Evolutionary conservation across 805 yeast genomes (phyloP), one percentile per base, ranked within the genome.

Genomic region (Lachancea cidri): DNA sequence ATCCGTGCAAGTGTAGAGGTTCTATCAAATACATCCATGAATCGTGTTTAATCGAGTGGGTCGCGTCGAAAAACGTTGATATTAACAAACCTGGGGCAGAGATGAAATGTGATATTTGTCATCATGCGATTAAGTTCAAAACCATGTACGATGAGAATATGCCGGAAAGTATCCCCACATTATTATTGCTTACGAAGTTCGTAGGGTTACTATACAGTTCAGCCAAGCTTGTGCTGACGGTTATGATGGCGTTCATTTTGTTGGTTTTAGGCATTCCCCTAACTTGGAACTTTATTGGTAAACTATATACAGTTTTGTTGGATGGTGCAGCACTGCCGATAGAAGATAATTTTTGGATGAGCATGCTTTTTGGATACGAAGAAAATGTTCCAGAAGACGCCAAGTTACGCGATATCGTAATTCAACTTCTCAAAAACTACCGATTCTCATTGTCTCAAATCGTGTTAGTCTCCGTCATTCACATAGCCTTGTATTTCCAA

Each of bases 1-100:
- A 85, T 61, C 98, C 98, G 3, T 93, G 99, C 65, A 81, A 77
- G 55, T 93, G 98, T 65, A 73, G 87, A 39, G 99, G 99, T 1
- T 83, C 95, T 11, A 94, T 93, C 60, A 83, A 83, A 58, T 89
- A 81, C 55, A 86, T 93, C 40, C 99, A 93, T 61, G 95, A 91
- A 61, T 94, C 83, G 42, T 93, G 99, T 62, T 65, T 91, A 35
- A 67, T 79, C 53, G 93, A 86, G 55, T 91, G 98, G 98, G 73
- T 93, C 4, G 46, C 54, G n/a, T 55, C 65, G 5, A 60, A 63
- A 39, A 57, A 58, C 44, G 46, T 60, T 9, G 61, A 62, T 38
- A 48, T 60, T 27, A 49, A 43, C 17, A 53, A 56, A 25, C 58
- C 61, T 14, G 66, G 66, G 20, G 77, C 80, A 44, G 72, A 73